Base-by-base conservation (phyloP, 2,329 filamentous ascomycete species). In the Tolypocladium sp. region DNA sequence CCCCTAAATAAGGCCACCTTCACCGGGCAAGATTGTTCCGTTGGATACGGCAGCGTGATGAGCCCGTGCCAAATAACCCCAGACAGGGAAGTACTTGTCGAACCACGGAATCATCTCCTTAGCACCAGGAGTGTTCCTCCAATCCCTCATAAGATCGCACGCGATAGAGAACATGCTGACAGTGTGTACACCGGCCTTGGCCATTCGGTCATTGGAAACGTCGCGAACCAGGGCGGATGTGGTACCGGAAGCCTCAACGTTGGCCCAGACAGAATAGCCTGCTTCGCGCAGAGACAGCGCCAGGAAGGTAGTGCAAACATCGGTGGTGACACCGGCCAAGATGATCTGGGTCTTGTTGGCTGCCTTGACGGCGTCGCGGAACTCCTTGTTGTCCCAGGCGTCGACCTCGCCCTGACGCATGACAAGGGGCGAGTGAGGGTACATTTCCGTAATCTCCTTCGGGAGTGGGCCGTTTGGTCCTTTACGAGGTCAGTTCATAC, bases 271-370 rank as follows among this genome's bases (percentile, higher is more conserved):
- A 42, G 82, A 82, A 76, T 90, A 92, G 33, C 88, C 89, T 51
- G 83, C 87, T 17, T 85, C 81, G 41, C 86, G 79, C 5, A 91
- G 82, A 1, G 86, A 88, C n/a, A 91, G 79, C 0, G 89, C 86
- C 7, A 89, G 79, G 76, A 91, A 91, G 0, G 88, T 78, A 27
- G 86, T 89, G 79, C 87, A 91, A 60, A 91, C 88, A 69, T 92
- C 89, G 0, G 89, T 91, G 2, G 83, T 81, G 66, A 91, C 90
- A 9, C 89, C 88, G 3, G 78, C 87, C 20, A 92, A 71, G 67
- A 92, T 88, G 65, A 92, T 76, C 70, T 92, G 89, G 37, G 79
- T 84, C 70, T 84, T 86, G 60, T 82, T 82, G 4, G 86, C 82
- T 2, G 86, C 86, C 63, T 79, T 74, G 61, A 92, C 79, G 2